Evolutionary conservation across 257 asterid genomes (phyloP), one percentile per base, ranked within the genome.

Genomic region (Capsicum chinense): DNA sequence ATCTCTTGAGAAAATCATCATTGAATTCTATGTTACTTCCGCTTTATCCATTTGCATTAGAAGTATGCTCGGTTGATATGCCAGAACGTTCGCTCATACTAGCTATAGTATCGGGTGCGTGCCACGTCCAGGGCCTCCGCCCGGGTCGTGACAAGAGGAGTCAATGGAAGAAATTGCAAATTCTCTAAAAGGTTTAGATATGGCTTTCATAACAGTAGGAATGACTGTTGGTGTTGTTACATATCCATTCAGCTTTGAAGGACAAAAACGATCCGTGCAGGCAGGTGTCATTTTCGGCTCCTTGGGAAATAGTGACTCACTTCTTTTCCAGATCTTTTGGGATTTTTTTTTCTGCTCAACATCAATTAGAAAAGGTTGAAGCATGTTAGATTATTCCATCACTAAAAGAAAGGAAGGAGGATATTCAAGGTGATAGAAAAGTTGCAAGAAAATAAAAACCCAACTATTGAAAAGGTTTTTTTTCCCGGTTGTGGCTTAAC

Each of bases 211-310:
- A 92, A 95, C 99, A 62, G 99, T 98, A 3, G 99, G 99, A 54
- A 97, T 97, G 99, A 97, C 98, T 82, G 99, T 95, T 87, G 99
- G 99, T 79, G 99, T 95, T 26, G 99, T 97, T 73, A 93, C 98
- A 33, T 93, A 95, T 83, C 99, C 99, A 2, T 97, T 97, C 92
- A 93, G 98, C 88, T 97, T 97, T 86, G 99, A 97, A 89, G 99
- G 99, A 33, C 98, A 98, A 68, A 95, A 94, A 89, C 89, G 99
- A 88, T 90, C 97, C 79, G 42, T 90, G 58, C 99, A 97, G 97
- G 99, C 89, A 85, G 85, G 93, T 85, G 87, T 67, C 90, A 35
- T 76, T 84, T 85, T 64, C 64, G 47, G 54, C 83, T 82, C 81
- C 52, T 44, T 50, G 48, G 47, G 63, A 44, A 63, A 63, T 81